Evolutionary conservation across 2,329 filamentous ascomycete genomes (phyloP).

Genomic region (Cercospora sojina): DNA sequence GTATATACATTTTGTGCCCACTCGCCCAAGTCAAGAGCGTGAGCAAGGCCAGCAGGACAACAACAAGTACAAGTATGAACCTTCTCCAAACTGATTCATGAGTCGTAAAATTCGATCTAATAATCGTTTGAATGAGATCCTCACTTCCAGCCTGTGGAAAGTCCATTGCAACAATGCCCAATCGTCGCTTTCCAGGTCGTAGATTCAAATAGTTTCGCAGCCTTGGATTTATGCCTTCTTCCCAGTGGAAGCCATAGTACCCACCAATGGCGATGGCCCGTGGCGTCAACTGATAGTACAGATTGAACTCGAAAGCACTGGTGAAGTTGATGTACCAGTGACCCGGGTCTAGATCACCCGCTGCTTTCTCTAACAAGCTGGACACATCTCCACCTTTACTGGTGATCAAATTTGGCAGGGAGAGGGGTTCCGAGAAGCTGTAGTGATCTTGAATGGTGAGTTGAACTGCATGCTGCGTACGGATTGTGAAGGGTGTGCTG

Average conservation of each 20-base stretch:
- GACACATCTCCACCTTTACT: slow-evolving; percentile 44
- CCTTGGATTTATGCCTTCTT: slow-evolving; percentile 47
- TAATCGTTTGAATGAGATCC: slow-evolving; percentile 44
- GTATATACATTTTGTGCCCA: slow-evolving; percentile 43
- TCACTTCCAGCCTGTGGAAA: slow-evolving; percentile 41
- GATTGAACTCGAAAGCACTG: slow-evolving; percentile 47
- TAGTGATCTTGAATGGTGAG: slow-evolving; percentile 52
- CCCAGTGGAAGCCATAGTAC: slow-evolving; percentile 45
- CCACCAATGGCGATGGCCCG: slow-evolving; percentile 47
- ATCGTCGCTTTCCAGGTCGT: slow-evolving; percentile 33
- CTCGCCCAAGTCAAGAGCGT: slow-evolving; percentile 51
- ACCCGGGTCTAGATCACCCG: slow-evolving; percentile 25
- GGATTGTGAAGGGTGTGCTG: slow-evolving; percentile 39
- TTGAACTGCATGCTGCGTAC: slow-evolving; percentile 40
- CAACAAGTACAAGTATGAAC: not conserved
- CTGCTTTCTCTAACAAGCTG: slow-evolving; percentile 41
- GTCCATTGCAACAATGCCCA: slow-evolving; percentile 41
- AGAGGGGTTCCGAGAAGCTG: slow-evolving; percentile 42
- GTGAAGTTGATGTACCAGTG: slow-evolving; percentile 49
- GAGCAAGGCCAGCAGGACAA: not conserved
- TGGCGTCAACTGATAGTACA: slow-evolving; percentile 38
- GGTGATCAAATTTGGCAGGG: slow-evolving; percentile 42
- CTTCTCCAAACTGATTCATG: not conserved
- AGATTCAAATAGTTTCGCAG: slow-evolving; percentile 38
- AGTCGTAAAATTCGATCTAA: slow-evolving; percentile 43